phyloP scores from a whole-genome alignment of 1,139 yeast species.

The Protomyces inouyei region DNA sequence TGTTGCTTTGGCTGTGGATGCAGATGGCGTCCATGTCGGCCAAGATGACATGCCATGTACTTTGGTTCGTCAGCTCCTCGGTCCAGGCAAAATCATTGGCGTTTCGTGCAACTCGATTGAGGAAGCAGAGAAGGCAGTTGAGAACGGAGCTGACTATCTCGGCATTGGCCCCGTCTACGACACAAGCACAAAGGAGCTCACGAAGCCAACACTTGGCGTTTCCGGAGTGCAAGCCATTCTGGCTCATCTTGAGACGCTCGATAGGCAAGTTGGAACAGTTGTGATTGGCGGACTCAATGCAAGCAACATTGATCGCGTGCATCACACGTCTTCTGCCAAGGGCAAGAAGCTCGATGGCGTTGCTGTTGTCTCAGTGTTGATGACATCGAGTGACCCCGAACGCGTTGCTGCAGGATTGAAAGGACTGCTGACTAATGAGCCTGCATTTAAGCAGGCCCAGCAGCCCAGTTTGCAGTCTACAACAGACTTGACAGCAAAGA shows the following conservation, averaged over 20 bases:
- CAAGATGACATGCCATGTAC: slow-evolving; percentile 74
- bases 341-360: slow-evolving; percentile 63
- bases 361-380: slow-evolving; percentile 81
- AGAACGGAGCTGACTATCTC: slow-evolving; percentile 65
- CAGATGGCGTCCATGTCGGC: slow-evolving; percentile 92
- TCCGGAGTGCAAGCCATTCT: slow-evolving; percentile 59
- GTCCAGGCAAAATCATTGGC: slow-evolving; percentile 72
- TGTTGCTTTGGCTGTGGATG: slow-evolving; percentile 82
- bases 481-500: not conserved
- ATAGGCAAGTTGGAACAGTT: slow-evolving; percentile 46
- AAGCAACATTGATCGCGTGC: slow-evolving; percentile 54
- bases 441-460: slow-evolving; percentile 31
- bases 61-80: slow-evolving; percentile 58
- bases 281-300: slow-evolving; percentile 85
- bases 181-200: slow-evolving; percentile 64
- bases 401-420: slow-evolving; percentile 47
- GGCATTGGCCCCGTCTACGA: slow-evolving; percentile 82
- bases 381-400: slow-evolving; percentile 61
- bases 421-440: slow-evolving; percentile 31
- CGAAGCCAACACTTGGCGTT: slow-evolving; percentile 57
- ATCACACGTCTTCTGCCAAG: slow-evolving; percentile 49
- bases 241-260: slow-evolving; percentile 34
- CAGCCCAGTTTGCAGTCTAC: not conserved
- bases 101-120: slow-evolving; percentile 60
- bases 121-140: slow-evolving; percentile 57